Conservation (phyloP, 1,139 yeast species). For the Kodamaea anthophila region DNA sequence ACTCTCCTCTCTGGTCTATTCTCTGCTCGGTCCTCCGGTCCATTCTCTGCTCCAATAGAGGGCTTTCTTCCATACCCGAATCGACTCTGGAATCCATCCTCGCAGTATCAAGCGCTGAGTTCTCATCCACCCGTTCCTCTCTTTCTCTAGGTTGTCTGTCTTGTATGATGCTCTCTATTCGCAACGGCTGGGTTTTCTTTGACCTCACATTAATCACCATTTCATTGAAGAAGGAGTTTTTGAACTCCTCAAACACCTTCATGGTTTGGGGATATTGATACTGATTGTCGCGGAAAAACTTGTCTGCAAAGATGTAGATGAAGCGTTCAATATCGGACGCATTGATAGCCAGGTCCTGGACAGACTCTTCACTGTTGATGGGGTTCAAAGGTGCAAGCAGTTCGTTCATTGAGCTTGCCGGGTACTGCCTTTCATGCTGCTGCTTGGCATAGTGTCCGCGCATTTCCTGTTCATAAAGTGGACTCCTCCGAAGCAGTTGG, state of each 20-base stretch:
- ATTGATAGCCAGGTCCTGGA: slow-evolving; percentile 19
- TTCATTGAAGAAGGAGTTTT: slow-evolving; percentile 45
- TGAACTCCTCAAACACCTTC: slow-evolving; percentile 45
- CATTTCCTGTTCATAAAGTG: too few species aligned
- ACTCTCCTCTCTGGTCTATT: too few species aligned
- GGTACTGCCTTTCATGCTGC: slow-evolving; percentile 12
- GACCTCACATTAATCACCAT: slow-evolving; percentile 33
- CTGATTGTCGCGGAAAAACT: slow-evolving; percentile 40
- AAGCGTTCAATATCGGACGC: slow-evolving; percentile 44
- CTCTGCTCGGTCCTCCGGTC: too few species aligned
- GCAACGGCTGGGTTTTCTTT: slow-evolving; percentile 13
- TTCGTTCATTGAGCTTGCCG: too few species aligned
- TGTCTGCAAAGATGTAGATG: slow-evolving; percentile 43
- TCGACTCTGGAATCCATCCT: too few species aligned
- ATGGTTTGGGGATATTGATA: slow-evolving; percentile 45
- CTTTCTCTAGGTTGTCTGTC: slow-evolving; percentile 3
- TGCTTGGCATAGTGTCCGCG: slow-evolving; percentile 25
- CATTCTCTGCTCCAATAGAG: too few species aligned
- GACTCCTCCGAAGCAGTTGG: too few species aligned
- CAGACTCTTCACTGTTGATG: too few species aligned
- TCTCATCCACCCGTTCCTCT: too few species aligned
- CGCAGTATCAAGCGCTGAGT: too few species aligned
- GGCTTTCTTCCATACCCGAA: too few species aligned
- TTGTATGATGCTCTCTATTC: slow-evolving; percentile 4
- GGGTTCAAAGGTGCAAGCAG: too few species aligned